phyloP scores from a whole-genome alignment of 257 asterid species.

The Marsdenia floribunda region DNA sequence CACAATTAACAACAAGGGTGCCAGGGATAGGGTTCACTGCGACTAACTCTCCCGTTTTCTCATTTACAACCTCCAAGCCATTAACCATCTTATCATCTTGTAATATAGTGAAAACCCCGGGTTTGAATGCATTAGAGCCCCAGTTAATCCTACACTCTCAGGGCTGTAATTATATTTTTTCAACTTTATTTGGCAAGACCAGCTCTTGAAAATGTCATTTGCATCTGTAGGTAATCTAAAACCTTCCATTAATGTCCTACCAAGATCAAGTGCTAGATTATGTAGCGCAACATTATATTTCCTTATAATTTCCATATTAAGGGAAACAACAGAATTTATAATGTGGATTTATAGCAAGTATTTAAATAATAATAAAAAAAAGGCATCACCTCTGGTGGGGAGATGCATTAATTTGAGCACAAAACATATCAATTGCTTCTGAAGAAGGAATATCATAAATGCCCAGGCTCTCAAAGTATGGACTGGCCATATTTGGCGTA shows the following conservation, averaged over 20 bases:
- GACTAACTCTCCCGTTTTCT: slow-evolving; percentile 28
- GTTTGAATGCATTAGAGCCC: slow-evolving; percentile 45
- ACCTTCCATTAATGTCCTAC: slow-evolving; percentile 39
- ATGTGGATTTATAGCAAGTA: no score
- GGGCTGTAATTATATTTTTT: slow-evolving; percentile 36
- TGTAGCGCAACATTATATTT: slow-evolving; percentile 28
- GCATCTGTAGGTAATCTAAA: slow-evolving; percentile 22
- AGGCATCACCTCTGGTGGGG: slow-evolving; percentile 28
- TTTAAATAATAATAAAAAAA: no score
- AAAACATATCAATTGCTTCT: slow-evolving; percentile 24
- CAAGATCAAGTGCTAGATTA: slow-evolving; percentile 28
- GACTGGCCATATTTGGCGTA: slow-evolving; percentile 33
- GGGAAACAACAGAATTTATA: neutral
- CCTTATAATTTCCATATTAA: slow-evolving; percentile 29
- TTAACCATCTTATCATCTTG: slow-evolving; percentile 46
- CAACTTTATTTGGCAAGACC: slow-evolving; percentile 42
- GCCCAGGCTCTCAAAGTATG: slow-evolving; percentile 42
- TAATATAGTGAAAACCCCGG: slow-evolving; percentile 43
- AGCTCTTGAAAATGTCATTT: slow-evolving; percentile 21
- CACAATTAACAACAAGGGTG: slow-evolving; percentile 20
- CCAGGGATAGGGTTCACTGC: slow-evolving; percentile 29
- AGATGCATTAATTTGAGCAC: slow-evolving; percentile 30
- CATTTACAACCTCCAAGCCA: slow-evolving; percentile 40
- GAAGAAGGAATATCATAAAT: slow-evolving; percentile 34
- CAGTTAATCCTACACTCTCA: slow-evolving; percentile 34